Base-by-base conservation (phyloP, 768 basidiomycete genomes). In the Gloeopeniophorella convolvens region DNA sequence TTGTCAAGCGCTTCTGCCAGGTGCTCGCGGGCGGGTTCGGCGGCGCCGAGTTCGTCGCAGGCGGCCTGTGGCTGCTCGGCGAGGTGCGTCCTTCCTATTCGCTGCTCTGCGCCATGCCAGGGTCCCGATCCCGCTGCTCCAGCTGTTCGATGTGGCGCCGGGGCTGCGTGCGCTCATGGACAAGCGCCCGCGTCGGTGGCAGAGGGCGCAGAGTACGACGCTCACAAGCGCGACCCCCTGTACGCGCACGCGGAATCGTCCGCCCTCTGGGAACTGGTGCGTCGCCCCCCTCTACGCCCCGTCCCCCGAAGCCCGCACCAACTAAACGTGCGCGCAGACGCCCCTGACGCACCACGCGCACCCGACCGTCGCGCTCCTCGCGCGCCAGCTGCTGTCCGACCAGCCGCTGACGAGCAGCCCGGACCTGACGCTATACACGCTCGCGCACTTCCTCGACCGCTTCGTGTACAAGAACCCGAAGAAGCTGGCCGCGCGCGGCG, bases 381-480 rank as follows among this genome's bases (percentile, higher is more conserved):
- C 92, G 0, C 77, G 77, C 6, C 89, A 96, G 63, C 77, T 99
- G 10, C 76, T 97, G 42, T 62, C 71, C 1, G 77, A 75, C 7
- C 74, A 83, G 41, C 83, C 85, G 0, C 70, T 97, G 10, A 89
- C 90, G 0, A 85, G 88, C 9, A 84, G 80, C 8, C 77, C 90
- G 0, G 94, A 98, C 62, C 84, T 99, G 41, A 83, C 89, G 9
- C 82, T 92, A 49, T 93, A 96, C 70, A 94, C 93, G 0, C 79
- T 97, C 20, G 84, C 89, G 0, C 89, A 93, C 60, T 97, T 99
- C 79, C 78, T 98, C 33, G 96, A 98, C 63, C 81, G 94, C 2
- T 97, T 98, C 69, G 89, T 97, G 35, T 97, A 91, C 73, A 90
- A 93, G 67, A 97, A 98, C 64, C 84, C 93, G 1, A 98, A 97